Percentiles rank a stretch among this genome's conserved stretches.
Conservation (phyloP, 768 basidiomycete genomes). For the Leccinum olivaceopallidum region DNA sequence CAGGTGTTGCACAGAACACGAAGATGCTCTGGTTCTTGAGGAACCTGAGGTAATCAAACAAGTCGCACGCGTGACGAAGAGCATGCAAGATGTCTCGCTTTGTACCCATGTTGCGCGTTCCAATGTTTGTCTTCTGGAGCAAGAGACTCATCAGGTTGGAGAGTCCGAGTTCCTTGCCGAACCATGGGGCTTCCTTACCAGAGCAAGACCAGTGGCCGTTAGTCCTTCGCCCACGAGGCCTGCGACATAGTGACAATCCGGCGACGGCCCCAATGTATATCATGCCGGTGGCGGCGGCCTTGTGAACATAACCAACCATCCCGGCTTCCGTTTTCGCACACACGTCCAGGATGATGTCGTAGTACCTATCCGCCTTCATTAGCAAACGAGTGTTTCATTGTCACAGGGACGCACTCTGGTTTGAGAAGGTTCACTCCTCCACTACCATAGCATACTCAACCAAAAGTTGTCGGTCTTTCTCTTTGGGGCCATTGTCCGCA, state of each 20-base stretch:
- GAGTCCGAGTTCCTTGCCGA: slow-evolving; percentile 81
- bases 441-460: slow-evolving; percentile 81
- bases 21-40: slow-evolving; percentile 91
- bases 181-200: slow-evolving; percentile 71
- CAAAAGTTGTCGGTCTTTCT: slow-evolving; percentile 86
- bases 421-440: slow-evolving; percentile 73
- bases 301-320: slow-evolving; percentile 92
- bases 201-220: slow-evolving; percentile 86
- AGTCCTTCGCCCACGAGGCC: slow-evolving; percentile 47
- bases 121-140: slow-evolving; percentile 97
- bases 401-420: slow-evolving; percentile 45
- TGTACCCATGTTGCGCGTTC: slow-evolving; percentile 77
- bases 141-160: slow-evolving; percentile 94
- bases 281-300: slow-evolving; percentile 49
- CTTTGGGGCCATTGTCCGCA: slow-evolving; percentile 75
- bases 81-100: slow-evolving; percentile 90
- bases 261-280: slow-evolving; percentile 43
- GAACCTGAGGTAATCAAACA: slow-evolving; percentile 85
- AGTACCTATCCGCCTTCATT: slow-evolving; percentile 44
- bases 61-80: slow-evolving; percentile 79
- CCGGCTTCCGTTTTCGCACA: slow-evolving; percentile 84
- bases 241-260: slow-evolving; percentile 98
- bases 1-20: slow-evolving; percentile 94
- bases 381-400: too few species aligned
- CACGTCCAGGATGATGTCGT: slow-evolving; percentile 79